A percentile compares a stretch with the other conserved stretches of the same genome.
These are phyloP conservation scores for Lobosporangium transversale DNA, from an alignment of 192 early-diverging fungal genomes.

Conservation along the genomic window DNA sequence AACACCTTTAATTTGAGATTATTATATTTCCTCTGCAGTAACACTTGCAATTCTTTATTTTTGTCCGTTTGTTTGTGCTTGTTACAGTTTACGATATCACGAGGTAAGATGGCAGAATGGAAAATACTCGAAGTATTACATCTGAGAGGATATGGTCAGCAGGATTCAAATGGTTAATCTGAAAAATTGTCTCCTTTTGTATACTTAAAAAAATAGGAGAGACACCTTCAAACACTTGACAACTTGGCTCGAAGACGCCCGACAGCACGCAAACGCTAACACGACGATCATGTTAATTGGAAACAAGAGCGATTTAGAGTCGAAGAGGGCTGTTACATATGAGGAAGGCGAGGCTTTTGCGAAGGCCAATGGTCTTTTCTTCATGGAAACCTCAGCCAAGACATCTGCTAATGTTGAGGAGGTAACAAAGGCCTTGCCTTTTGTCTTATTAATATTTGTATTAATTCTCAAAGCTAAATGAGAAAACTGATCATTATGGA, in stretches of 20 bases:
- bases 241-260: slow-evolving; percentile 70
- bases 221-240: slow-evolving; percentile 59
- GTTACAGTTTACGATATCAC: slow-evolving; percentile 83
- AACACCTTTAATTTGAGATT: neutral
- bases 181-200: no score
- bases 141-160: neutral
- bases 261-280: slow-evolving; percentile 88
- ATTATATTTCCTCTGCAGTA: slow-evolving; percentile 4
- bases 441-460: neutral
- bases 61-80: slow-evolving; percentile 10
- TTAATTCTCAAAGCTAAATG: no score
- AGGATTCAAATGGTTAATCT: slow-evolving; percentile 8
- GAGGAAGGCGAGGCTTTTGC: slow-evolving; percentile 94
- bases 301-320: slow-evolving; percentile 91
- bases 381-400: slow-evolving; percentile 93
- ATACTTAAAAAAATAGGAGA: slow-evolving; percentile 35
- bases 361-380: slow-evolving; percentile 83
- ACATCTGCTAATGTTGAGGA: slow-evolving; percentile 87
- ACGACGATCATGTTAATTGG: slow-evolving; percentile 92
- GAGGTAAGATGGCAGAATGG: slow-evolving; percentile 61
- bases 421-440: slow-evolving; percentile 13
- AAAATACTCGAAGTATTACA: slow-evolving; percentile 13
- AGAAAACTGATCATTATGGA: no score
- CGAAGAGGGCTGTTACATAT: slow-evolving; percentile 79
- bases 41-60: slow-evolving; percentile 6